Conservation (phyloP, 148 eudicot genomes). For the Spergularia marina region DNA sequence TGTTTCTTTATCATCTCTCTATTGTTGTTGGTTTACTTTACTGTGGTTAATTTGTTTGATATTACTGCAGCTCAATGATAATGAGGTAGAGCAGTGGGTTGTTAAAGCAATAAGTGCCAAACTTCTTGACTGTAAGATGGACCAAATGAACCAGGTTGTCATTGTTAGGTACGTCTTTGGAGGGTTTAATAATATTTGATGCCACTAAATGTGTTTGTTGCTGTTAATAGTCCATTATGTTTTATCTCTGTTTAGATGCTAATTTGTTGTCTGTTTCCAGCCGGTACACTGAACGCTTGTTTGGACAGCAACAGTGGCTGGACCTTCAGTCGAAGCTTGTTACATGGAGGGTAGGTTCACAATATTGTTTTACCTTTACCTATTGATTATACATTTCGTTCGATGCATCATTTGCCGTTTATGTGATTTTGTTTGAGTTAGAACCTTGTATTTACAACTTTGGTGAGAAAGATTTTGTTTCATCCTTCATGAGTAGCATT, state of each 20-base stretch:
- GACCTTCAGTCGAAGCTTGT: conserved; percentile 66
- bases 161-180: conserved; percentile 58
- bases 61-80: conserved; percentile 55
- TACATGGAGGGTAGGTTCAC: conserved; percentile 73
- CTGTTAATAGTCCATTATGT: not conserved
- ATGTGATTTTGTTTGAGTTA: not conserved
- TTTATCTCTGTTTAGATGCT: not conserved
- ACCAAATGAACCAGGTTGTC: conserved; percentile 81
- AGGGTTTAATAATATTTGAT: not conserved
- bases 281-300: conserved; percentile 72
- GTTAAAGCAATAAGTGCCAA: conserved; percentile 85
- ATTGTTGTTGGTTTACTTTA: not conserved
- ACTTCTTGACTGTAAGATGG: conserved; percentile 83
- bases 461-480: too few relatives aligned
- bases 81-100: conserved; percentile 87
- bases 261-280: conserved; percentile 37
- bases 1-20: not conserved
- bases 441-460: too few relatives aligned
- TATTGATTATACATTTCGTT: not conserved
- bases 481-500: too few relatives aligned
- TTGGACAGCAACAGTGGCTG: conserved; percentile 82
- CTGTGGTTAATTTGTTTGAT: conserved; percentile 4
- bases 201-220: not conserved
- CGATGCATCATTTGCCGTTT: not conserved
- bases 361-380: not conserved